Conservation (phyloP, 2,329 filamentous ascomycete species). For the Neopestalotiopsis rosae region DNA sequence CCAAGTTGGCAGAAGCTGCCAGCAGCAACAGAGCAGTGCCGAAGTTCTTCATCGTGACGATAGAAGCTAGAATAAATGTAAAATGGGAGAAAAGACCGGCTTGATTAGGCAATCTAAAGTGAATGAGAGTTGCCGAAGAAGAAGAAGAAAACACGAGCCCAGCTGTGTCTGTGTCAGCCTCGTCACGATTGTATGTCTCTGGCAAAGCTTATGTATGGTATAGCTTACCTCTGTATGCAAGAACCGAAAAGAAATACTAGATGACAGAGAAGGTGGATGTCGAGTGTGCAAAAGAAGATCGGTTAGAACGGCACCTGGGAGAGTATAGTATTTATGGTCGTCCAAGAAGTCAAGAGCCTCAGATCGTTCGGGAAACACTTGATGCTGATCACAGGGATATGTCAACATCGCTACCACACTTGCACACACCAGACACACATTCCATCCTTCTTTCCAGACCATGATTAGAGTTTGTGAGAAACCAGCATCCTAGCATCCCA, state of each 20-base stretch:
- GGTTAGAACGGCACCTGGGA: conserved; percentile 11
- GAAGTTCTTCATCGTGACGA: conserved; percentile 21
- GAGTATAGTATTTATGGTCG: conserved; percentile 16
- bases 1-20: conserved; percentile 21
- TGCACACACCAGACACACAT: not conserved
- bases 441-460: not conserved
- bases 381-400: conserved; percentile 3
- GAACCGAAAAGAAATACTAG: conserved; percentile 9
- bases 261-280: conserved; percentile 3
- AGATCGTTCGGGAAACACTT: not conserved
- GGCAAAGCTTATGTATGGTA: not conserved
- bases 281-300: conserved; percentile 2
- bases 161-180: conserved; percentile 8
- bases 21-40: conserved; percentile 21
- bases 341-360: not conserved
- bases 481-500: not conserved
- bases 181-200: not conserved
- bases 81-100: conserved; percentile 3
- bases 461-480: not conserved
- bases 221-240: conserved; percentile 12
- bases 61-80: not conserved
- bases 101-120: not conserved
- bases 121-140: conserved; percentile 6
- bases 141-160: conserved; percentile 5
- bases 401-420: not conserved